Conservation (phyloP, 164 flowering plant species). For the Umbellularia californica region DNA sequence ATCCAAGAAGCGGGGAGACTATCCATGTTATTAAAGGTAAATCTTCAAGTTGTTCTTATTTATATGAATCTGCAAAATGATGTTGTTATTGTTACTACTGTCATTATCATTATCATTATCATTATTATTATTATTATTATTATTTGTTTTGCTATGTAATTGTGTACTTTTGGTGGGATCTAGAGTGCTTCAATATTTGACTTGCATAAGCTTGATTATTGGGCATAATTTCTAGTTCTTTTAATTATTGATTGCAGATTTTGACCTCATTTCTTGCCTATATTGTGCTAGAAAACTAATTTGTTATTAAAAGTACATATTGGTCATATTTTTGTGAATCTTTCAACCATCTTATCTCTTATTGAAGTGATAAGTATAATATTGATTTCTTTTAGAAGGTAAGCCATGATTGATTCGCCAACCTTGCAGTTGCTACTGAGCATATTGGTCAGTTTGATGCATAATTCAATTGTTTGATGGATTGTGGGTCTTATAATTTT, state of each 20-base stretch:
- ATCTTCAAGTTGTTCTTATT: neutral
- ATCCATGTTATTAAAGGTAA: conserved; percentile 71
- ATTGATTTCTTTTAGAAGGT: neutral
- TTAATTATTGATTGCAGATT: neutral
- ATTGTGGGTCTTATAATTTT: neutral
- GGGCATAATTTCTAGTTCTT: neutral
- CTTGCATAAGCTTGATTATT: neutral
- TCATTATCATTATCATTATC: too few relatives aligned
- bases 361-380: neutral
- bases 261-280: neutral
- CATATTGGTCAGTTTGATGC: neutral
- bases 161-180: neutral
- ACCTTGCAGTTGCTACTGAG: neutral
- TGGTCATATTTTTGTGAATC: neutral
- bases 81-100: too few relatives aligned
- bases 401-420: neutral
- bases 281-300: neutral
- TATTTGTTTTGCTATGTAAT: neutral
- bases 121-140: too few relatives aligned
- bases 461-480: neutral
- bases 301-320: neutral
- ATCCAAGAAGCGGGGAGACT: conserved; percentile 71
- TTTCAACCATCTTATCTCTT: neutral
- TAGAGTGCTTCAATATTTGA: too few relatives aligned
- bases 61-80: too few relatives aligned